These are phyloP conservation scores for Starmerella powellii DNA, from an alignment of 805 yeast genomes.

Conservation along the genomic window DNA sequence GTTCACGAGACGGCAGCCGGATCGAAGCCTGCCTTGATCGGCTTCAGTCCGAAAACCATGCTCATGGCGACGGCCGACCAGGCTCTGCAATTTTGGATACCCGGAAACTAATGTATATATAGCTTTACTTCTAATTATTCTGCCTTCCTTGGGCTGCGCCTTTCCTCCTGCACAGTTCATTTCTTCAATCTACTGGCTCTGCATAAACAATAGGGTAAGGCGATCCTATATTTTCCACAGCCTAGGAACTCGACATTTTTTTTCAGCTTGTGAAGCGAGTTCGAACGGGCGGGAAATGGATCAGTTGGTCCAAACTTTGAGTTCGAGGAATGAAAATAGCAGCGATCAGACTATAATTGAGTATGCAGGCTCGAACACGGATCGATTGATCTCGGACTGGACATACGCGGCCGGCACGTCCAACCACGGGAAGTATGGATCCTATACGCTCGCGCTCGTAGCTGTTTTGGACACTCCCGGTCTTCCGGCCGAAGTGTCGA, in stretches of 20 bases:
- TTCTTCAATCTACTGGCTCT: too few species aligned
- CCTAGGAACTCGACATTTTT: too few species aligned
- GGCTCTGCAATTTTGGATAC: conserved; percentile 36
- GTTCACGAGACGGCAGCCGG: conserved; percentile 18
- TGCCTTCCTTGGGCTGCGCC: too few species aligned
- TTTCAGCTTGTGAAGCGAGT: neutral
- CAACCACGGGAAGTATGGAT: conserved; percentile 17
- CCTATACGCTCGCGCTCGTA: conserved; percentile 19
- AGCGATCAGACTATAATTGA: conserved; percentile 4
- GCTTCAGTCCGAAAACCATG: conserved; percentile 49
- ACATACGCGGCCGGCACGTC: conserved; percentile 22
- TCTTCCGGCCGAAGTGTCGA: conserved; percentile 5
- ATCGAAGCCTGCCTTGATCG: conserved; percentile 17
- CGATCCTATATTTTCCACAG: too few species aligned
- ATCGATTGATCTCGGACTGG: conserved; percentile 22
- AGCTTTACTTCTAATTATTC: neutral
- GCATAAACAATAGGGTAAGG: too few species aligned
- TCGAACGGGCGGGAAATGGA: conserved; percentile 10
- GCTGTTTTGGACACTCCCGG: conserved; percentile 6
- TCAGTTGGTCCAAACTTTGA: conserved; percentile 11
- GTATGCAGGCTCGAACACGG: conserved; percentile 4
- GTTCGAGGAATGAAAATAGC: conserved; percentile 1
- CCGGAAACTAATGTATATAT: conserved; percentile 6
- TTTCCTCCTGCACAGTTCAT: too few species aligned
- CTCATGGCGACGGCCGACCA: conserved; percentile 55